These are phyloP conservation scores for Euptelea pleiosperma DNA, from an alignment of 164 flowering plant genomes.

Conservation along the genomic window DNA sequence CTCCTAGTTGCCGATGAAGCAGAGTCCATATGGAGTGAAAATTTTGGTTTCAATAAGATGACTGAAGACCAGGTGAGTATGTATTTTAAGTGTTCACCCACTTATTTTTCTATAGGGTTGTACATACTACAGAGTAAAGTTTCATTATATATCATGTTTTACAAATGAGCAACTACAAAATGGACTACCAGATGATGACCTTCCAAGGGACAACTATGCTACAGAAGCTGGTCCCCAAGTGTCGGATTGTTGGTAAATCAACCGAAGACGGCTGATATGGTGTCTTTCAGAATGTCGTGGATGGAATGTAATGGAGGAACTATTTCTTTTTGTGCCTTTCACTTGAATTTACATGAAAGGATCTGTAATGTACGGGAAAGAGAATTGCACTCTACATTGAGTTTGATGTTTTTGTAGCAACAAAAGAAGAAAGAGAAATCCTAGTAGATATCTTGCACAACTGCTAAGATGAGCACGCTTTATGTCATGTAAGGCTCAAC, in stretches of 20 bases:
- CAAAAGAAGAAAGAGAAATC: not conserved
- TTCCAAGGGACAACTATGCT: conserved; percentile 67
- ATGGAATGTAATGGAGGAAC: not conserved
- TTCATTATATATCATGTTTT: conserved; percentile 1
- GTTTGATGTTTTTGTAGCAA: not conserved
- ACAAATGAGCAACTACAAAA: conserved; percentile 41
- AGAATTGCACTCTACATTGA: too few species aligned
- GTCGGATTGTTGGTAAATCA: conserved; percentile 2
- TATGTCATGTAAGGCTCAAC: too few species aligned
- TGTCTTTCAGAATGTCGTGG: not conserved
- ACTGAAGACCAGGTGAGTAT: conserved; percentile 23
- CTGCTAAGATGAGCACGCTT: too few species aligned
- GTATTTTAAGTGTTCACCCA: too few species aligned
- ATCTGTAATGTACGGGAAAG: conserved; percentile 10
- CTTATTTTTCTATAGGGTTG: not conserved
- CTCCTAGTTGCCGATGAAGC: conserved; percentile 39
- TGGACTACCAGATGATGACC: conserved; percentile 40
- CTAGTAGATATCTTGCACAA: too few species aligned
- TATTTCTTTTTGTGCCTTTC: conserved; percentile 14
- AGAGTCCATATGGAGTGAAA: conserved; percentile 34
- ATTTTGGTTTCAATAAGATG: conserved; percentile 28
- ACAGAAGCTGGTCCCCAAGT: conserved; percentile 38
- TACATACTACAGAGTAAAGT: not conserved
- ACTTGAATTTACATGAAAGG: conserved; percentile 19
- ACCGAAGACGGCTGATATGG: conserved; percentile 1